These are phyloP conservation scores for Globisporangium middletonii DNA, from an alignment of 352 stramenopile genomes.

Conservation along the genomic window DNA sequence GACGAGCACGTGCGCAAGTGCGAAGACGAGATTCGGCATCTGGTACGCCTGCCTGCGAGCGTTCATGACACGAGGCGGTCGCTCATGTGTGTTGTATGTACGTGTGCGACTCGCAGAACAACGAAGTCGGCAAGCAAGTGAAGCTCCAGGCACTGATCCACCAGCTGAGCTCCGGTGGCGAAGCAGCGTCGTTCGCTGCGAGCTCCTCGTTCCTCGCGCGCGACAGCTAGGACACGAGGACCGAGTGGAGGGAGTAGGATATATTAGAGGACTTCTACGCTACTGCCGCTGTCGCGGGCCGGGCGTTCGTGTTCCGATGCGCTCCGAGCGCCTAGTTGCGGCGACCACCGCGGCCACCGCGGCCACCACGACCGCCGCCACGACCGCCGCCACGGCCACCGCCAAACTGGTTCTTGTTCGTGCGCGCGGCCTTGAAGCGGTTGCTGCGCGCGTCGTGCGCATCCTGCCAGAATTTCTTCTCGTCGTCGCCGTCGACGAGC, in stretches of 20 bases:
- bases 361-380: conserved; percentile 33
- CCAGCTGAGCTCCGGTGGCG: conserved; percentile 65
- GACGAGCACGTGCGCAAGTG: conserved; percentile 57
- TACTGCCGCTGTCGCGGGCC: conserved; percentile 1
- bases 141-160: conserved; percentile 82
- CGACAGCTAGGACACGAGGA: conserved; percentile 33
- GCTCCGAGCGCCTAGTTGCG: conserved; percentile 11
- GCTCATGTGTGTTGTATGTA: not conserved
- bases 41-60: conserved; percentile 30
- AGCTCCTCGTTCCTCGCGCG: conserved; percentile 48
- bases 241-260: conserved; percentile 12
- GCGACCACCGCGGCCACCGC: conserved; percentile 26
- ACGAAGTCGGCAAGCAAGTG: conserved; percentile 73
- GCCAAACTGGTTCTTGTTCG: conserved; percentile 56
- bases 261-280: conserved; percentile 21
- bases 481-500: conserved; percentile 66
- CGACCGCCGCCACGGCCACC: conserved; percentile 26
- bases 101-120: conserved; percentile 26
- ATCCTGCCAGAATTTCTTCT: conserved; percentile 85
- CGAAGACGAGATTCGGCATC: conserved; percentile 60
- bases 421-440: conserved; percentile 76
- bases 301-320: not conserved
- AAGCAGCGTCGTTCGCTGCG: conserved; percentile 36
- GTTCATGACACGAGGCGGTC: not conserved
- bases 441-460: conserved; percentile 60